Evolutionary conservation across 2,329 filamentous ascomycete genomes (phyloP).

Genomic region (Arthrobotrys iridis): DNA sequence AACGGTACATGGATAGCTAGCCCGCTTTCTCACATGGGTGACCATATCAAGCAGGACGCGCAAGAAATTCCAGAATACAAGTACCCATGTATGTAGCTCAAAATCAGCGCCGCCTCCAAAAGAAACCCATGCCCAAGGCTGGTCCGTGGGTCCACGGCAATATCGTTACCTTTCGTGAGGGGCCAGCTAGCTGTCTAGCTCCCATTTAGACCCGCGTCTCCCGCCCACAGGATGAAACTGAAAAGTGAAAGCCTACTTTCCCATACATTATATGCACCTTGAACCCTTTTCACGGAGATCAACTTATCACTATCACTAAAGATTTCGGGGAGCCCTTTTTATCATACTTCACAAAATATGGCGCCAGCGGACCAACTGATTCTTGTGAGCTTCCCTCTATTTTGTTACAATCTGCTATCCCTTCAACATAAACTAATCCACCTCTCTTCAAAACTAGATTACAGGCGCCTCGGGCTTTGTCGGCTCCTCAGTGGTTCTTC

Average conservation of each 20-base stretch:
- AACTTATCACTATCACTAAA: neutral
- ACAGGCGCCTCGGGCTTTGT: conserved; percentile 63
- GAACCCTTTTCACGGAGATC: neutral
- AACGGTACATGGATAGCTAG: no score
- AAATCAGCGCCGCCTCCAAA: no score
- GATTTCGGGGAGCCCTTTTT: no score
- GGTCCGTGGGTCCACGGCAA: neutral
- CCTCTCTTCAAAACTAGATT: conserved; percentile 13
- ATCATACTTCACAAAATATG: conserved; percentile 17
- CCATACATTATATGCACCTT: neutral
- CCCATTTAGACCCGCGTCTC: conserved; percentile 10
- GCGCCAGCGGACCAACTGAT: conserved; percentile 39
- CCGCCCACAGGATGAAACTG: neutral
- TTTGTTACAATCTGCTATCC: neutral
- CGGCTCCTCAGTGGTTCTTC: conserved; percentile 67
- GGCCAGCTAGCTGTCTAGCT: neutral
- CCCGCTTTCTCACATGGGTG: no score
- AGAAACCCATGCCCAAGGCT: no score
- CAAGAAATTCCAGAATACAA: no score
- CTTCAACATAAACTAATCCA: neutral
- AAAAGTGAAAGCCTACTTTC: neutral
- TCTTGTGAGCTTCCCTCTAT: conserved; percentile 14
- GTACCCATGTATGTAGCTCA: no score
- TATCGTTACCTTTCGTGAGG: neutral
- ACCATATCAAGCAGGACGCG: no score